A percentile compares a stretch with the other conserved stretches of the same genome.
These are phyloP conservation scores for Penicillium crystallinum DNA, from an alignment of 495 filamentous ascomycete species.

Conservation along the genomic window DNA sequence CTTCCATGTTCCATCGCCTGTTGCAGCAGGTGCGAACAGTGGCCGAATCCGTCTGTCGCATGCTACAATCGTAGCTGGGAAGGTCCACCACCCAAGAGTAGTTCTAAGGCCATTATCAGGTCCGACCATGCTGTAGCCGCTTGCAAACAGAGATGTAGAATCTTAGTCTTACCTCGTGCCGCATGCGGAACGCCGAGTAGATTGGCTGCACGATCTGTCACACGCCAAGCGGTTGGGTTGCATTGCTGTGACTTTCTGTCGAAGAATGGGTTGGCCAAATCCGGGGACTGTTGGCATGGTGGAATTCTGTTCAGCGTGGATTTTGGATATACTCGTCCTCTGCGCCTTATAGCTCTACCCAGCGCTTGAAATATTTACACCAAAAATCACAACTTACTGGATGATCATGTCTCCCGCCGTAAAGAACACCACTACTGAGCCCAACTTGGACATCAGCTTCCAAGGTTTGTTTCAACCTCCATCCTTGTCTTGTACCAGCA, in stretches of 20 bases:
- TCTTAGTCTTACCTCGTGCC: slow-evolving; percentile 2
- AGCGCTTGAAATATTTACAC: background rate
- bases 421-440: slow-evolving; percentile 16
- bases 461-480: slow-evolving; percentile 12
- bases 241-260: slow-evolving; percentile 7
- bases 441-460: slow-evolving; percentile 28
- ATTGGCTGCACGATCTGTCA: slow-evolving; percentile 5
- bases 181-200: slow-evolving; percentile 19
- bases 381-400: background rate
- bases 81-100: background rate
- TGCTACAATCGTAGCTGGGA: background rate
- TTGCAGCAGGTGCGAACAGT: background rate
- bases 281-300: background rate
- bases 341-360: background rate
- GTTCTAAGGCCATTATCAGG: background rate
- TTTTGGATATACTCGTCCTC: slow-evolving; percentile 4
- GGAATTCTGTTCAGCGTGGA: background rate
- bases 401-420: slow-evolving; percentile 23
- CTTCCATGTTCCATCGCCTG: background rate
- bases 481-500: background rate
- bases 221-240: slow-evolving; percentile 6
- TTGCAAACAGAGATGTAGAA: background rate
- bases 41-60: background rate
- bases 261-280: slow-evolving; percentile 2
- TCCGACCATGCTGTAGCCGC: background rate